Conservation (phyloP, 2,329 filamentous ascomycete genomes). For the Colletotrichum lentis region DNA sequence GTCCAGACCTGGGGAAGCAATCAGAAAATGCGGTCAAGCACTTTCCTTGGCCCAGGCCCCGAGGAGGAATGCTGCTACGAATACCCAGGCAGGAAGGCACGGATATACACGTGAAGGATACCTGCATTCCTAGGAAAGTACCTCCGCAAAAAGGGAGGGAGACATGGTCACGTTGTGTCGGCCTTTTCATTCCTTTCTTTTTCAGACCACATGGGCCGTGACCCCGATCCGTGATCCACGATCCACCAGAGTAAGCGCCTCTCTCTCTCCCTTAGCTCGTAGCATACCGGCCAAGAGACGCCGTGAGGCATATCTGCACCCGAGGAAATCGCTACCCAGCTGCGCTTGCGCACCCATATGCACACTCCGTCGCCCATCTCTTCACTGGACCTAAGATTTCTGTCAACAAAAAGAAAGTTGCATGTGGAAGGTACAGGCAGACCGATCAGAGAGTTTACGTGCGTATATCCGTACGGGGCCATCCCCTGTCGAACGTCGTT, state of each 20-base stretch:
- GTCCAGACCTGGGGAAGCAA: neutral
- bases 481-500: slow-evolving; percentile 16
- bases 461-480: slow-evolving; percentile 22
- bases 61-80: neutral
- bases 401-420: slow-evolving; percentile 1
- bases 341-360: neutral
- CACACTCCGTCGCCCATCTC: neutral
- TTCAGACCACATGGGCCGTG: neutral
- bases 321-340: neutral
- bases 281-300: neutral
- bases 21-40: neutral
- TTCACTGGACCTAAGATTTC: neutral
- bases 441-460: slow-evolving; percentile 17
- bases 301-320: slow-evolving; percentile 6
- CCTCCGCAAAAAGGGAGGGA: too few relatives aligned
- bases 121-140: too few relatives aligned
- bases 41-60: neutral
- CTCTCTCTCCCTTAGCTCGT: neutral
- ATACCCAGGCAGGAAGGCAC: neutral
- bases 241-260: neutral
- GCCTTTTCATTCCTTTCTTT: neutral
- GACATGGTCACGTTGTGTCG: neutral
- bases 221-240: neutral
- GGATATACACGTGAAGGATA: neutral
- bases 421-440: slow-evolving; percentile 5